Conservation (phyloP, 192 early-diverging fungal genomes). For the Neocallimastix lanati region DNA sequence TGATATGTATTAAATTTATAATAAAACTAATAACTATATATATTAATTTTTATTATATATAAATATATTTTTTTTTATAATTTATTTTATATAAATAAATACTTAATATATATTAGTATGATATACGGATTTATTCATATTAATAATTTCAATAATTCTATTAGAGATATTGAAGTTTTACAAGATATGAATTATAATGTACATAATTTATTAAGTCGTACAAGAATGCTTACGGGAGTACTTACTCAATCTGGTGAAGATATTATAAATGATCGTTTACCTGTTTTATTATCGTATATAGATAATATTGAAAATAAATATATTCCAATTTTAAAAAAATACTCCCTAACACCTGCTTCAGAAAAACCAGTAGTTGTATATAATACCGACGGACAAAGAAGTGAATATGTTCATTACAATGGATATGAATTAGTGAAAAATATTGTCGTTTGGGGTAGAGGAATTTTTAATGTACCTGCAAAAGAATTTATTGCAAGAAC, state of each 20-base stretch:
- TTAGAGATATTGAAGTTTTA: not conserved
- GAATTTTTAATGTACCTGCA: not conserved
- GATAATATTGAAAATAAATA: not conserved
- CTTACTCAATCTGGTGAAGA: not conserved
- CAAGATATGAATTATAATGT: not conserved
- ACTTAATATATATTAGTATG: no score
- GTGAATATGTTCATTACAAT: not conserved
- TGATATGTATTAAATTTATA: no score
- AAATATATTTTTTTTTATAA: no score
- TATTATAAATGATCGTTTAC: not conserved
- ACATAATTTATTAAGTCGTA: not conserved
- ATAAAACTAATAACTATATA: no score
- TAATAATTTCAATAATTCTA: not conserved
- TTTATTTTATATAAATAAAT: no score
- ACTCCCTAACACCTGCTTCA: not conserved
- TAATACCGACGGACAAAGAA: not conserved
- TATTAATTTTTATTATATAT: no score
- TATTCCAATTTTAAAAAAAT: not conserved
- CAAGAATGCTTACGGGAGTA: not conserved
- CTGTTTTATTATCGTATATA: not conserved
- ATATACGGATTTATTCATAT: not conserved
- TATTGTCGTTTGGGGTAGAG: not conserved
- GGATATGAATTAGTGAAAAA: not conserved
- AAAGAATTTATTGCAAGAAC: not conserved
- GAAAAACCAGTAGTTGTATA: not conserved